These are phyloP conservation scores for Liriodendron chinense DNA, from an alignment of 164 flowering plant genomes.

Conservation along the genomic window DNA sequence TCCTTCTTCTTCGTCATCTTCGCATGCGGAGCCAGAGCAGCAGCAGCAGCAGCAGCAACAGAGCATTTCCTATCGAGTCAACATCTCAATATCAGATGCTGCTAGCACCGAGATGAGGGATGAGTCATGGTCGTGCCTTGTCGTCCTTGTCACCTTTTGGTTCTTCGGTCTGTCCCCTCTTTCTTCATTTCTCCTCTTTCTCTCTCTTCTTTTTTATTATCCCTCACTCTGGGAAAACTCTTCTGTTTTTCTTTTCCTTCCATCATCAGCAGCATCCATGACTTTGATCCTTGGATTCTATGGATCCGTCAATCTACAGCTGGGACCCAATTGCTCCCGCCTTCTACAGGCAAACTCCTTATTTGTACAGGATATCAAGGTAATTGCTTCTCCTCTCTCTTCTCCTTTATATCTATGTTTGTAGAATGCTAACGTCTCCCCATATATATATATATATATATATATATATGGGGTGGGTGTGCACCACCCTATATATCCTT, in stretches of 20 bases:
- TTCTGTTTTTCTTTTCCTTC: neutral
- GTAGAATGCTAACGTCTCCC: neutral
- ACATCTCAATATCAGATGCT: conserved; percentile 15
- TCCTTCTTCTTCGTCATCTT: conserved; percentile 20
- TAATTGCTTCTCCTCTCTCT: conserved; percentile 6
- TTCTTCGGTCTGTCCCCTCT: conserved; percentile 44
- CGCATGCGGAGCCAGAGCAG: conserved; percentile 5
- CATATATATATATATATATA: no score
- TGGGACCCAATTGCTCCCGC: conserved; percentile 60
- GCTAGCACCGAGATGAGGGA: conserved; percentile 21
- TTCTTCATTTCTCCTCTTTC: neutral
- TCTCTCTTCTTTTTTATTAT: neutral
- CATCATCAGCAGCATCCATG: conserved; percentile 49
- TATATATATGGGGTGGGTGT: neutral
- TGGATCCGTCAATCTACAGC: conserved; percentile 36
- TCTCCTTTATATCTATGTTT: neutral
- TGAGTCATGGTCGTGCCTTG: conserved; percentile 51
- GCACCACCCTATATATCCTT: neutral
- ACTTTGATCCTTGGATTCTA: conserved; percentile 58
- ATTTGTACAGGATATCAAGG: conserved; percentile 59
- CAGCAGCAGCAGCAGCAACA: conserved; percentile 16
- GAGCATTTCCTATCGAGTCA: conserved; percentile 24
- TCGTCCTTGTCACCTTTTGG: conserved; percentile 54
- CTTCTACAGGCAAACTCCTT: conserved; percentile 39
- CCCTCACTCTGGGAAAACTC: neutral